Percentiles rank a stretch among this genome's conserved stretches.
Evolutionary conservation across 352 stramenopile species (phyloP).

Genomic region (Globisporangium spiculum): DNA sequence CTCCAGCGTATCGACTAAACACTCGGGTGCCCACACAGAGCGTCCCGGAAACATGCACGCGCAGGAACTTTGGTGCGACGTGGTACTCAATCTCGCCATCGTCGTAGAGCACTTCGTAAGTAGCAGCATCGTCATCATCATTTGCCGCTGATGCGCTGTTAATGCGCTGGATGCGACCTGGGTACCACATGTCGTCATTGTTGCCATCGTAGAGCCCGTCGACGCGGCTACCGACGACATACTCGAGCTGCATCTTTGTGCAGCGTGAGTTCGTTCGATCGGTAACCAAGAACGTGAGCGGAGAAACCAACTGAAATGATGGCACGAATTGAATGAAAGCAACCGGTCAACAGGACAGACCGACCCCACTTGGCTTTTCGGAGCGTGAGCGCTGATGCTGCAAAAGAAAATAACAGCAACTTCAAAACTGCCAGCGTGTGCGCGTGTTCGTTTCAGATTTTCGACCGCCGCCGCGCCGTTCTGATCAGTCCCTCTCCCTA

Average conservation of each 20-base stretch:
- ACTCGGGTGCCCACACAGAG: constrained; percentile 73
- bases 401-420: not conserved
- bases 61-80: constrained; percentile 42
- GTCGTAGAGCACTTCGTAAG: constrained; percentile 71
- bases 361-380: not conserved
- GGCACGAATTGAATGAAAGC: not conserved
- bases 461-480: not conserved
- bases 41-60: constrained; percentile 56
- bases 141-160: constrained; percentile 13
- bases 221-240: constrained; percentile 52
- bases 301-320: not conserved
- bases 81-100: constrained; percentile 61
- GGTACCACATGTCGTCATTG: constrained; percentile 77
- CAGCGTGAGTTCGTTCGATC: too few relatives aligned
- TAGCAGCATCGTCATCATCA: constrained; percentile 14
- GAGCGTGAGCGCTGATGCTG: not conserved
- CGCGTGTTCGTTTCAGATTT: not conserved
- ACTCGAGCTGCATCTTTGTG: constrained; percentile 18
- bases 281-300: too few relatives aligned
- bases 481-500: not conserved
- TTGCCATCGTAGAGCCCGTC: constrained; percentile 84
- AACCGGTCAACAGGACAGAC: not conserved
- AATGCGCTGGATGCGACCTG: constrained; percentile 39
- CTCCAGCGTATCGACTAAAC: constrained; percentile 58
- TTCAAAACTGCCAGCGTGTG: not conserved